phyloP scores from a whole-genome alignment of 371 early-diverging fungal species.

The Mucor circinelloides region DNA sequence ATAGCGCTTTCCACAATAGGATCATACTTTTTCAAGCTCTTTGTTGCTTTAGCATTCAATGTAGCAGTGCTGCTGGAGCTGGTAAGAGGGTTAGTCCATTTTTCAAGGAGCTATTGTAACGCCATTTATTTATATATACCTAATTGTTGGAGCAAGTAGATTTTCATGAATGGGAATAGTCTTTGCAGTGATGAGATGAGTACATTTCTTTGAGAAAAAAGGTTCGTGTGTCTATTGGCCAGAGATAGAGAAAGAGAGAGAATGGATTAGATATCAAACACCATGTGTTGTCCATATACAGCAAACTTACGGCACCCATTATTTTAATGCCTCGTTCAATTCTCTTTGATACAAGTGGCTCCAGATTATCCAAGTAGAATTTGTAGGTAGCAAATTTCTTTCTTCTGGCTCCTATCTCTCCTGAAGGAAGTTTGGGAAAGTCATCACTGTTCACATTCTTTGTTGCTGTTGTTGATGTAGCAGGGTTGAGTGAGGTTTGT shows the following conservation, averaged over 20 bases:
- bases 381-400: slow-evolving; percentile 18
- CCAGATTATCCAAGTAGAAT: slow-evolving; percentile 42
- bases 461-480: not conserved
- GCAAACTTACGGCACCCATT: slow-evolving; percentile 37
- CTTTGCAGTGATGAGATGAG: slow-evolving; percentile 45
- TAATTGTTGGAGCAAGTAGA: slow-evolving; percentile 11
- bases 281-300: not conserved
- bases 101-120: no score
- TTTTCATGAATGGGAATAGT: slow-evolving; percentile 26
- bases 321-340: slow-evolving; percentile 31
- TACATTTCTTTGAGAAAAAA: slow-evolving; percentile 51
- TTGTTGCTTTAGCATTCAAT: not conserved
- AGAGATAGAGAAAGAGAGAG: no score
- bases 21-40: not conserved
- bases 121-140: not conserved
- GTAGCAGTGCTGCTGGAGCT: not conserved
- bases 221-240: slow-evolving; percentile 38
- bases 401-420: not conserved
- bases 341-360: slow-evolving; percentile 20
- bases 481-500: not conserved
- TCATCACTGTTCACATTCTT: not conserved
- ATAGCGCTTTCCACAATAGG: slow-evolving; percentile 17
- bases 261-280: not conserved
- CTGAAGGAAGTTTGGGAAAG: not conserved
- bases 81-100: not conserved